phyloP scores from a whole-genome alignment of 768 basidiomycete genomes.

The Amanita pallidorosea region DNA sequence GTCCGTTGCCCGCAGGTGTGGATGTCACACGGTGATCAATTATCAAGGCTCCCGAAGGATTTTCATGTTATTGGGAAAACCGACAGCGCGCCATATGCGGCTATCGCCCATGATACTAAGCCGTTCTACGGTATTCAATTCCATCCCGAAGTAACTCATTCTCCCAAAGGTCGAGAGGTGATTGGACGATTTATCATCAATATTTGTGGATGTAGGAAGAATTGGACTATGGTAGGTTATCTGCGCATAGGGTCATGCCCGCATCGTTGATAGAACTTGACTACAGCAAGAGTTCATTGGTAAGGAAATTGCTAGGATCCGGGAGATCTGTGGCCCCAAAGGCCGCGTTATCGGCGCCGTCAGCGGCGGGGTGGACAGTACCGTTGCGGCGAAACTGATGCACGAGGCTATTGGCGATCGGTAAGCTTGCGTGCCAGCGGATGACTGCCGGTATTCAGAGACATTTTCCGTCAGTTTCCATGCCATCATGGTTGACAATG shows the following conservation, averaged over 20 bases:
- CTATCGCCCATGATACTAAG: conserved; percentile 83
- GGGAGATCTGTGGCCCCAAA: conserved; percentile 86
- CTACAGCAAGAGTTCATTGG: conserved; percentile 91
- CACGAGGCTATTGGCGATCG: conserved; percentile 98
- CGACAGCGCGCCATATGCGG: conserved; percentile 80
- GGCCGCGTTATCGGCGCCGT: conserved; percentile 98
- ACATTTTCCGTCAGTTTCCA: conserved; percentile 59
- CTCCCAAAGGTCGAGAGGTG: conserved; percentile 79
- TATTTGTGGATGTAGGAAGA: conserved; percentile 70
- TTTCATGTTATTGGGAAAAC: conserved; percentile 89
- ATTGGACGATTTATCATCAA: conserved; percentile 76
- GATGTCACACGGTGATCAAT: conserved; percentile 99
- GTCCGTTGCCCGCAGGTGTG: conserved; percentile 57
- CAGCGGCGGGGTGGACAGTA: conserved; percentile 94
- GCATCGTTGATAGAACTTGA: conserved; percentile 4
- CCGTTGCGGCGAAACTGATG: conserved; percentile 98
- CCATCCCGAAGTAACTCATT: conserved; percentile 97
- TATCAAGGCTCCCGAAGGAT: conserved; percentile 66
- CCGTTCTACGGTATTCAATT: conserved; percentile 96
- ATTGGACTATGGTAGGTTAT: conserved; percentile 85
- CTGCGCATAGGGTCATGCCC: conserved; percentile 6
- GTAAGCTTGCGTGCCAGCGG: conserved; percentile 26
- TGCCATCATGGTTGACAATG: conserved; percentile 99
- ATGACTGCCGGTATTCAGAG: not conserved
- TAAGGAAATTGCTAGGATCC: conserved; percentile 90